Conservation (phyloP, 2,329 filamentous ascomycete genomes). For the Curvularia spicifera region DNA sequence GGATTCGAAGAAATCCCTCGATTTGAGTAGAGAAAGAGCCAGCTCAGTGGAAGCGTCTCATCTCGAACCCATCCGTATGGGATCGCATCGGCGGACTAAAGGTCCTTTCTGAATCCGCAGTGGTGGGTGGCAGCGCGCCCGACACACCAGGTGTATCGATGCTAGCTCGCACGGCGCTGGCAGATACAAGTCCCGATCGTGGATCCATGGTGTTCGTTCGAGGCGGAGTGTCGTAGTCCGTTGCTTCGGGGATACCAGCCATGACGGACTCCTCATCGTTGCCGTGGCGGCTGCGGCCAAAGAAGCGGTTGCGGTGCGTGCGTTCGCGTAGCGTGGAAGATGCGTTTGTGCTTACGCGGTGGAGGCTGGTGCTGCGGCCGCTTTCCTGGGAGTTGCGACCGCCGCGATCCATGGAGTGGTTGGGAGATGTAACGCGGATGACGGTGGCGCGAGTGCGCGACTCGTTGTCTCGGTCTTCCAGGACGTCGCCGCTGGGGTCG, state of each 20-base stretch:
- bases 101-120: constrained; percentile 29
- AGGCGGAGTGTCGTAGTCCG: constrained; percentile 23
- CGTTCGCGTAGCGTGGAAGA: constrained; percentile 41
- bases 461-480: constrained; percentile 59
- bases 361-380: constrained; percentile 42
- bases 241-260: constrained; percentile 54
- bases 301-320: constrained; percentile 67
- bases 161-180: constrained; percentile 35
- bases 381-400: constrained; percentile 42
- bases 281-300: constrained; percentile 54
- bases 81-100: constrained; percentile 34
- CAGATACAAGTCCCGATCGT: constrained; percentile 42
- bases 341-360: constrained; percentile 47
- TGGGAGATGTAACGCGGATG: constrained; percentile 50
- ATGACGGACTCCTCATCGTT: constrained; percentile 55
- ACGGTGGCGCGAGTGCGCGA: constrained; percentile 48
- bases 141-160: constrained; percentile 23
- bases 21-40: neutral
- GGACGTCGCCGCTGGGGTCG: constrained; percentile 69
- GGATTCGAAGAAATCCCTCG: too few species aligned
- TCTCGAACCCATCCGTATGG: constrained; percentile 44
- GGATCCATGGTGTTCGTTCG: constrained; percentile 45
- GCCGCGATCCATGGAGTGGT: constrained; percentile 34
- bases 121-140: constrained; percentile 34
- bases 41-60: constrained; percentile 38